Base-by-base conservation (phyloP, 345 rosid genomes). In the Arabidopsis suecica region DNA sequence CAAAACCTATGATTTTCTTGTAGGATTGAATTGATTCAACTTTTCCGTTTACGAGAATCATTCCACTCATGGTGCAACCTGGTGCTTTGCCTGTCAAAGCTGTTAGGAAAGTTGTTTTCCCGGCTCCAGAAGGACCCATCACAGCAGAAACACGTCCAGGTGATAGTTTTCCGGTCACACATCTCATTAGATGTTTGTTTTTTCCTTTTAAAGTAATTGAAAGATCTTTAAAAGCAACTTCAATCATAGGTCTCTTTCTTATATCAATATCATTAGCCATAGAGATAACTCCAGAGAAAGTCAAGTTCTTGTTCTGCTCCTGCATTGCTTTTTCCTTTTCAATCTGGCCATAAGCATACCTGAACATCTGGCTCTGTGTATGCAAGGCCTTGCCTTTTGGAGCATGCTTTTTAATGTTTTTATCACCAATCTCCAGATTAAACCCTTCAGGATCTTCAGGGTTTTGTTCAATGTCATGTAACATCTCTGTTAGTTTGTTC, bases 51-150 rank as follows among this genome's bases (percentile, higher is more conserved):
- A 96, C 85, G 54, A 86, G 91, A 84, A 96, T 83, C 81, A 74
- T 81, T 40, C 98, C 98, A 61, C 68, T 77, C 85, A 85, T 83
- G 45, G 68, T 74, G 81, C 99, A 93, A 57, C 93, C 99, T 8
- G 88, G 71, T 79, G 89, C 88, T 83, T 89, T 88, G 34, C 99
- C 99, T 13, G 91, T 90, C 77, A 96, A 81, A 82, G 99, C 97
- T 69, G 93, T 88, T 55, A 96, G 86, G 80, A 96, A 96, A 25
- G 99, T 96, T 7, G 99, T 91, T 79, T 96, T 96, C 41, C 99
- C 99, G 5, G 99, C 98, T 28, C 98, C 99, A 33, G 99, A 96
- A 41, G 99, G 98, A 58, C 98, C 99, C 98, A 93, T 96, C 44
- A 96, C 99, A 42, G 98, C 97, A 22, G 96, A 91, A 71, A 96